phyloP scores from a whole-genome alignment of 192 early-diverging fungal genomes.

The Diversispora epigaea region DNA sequence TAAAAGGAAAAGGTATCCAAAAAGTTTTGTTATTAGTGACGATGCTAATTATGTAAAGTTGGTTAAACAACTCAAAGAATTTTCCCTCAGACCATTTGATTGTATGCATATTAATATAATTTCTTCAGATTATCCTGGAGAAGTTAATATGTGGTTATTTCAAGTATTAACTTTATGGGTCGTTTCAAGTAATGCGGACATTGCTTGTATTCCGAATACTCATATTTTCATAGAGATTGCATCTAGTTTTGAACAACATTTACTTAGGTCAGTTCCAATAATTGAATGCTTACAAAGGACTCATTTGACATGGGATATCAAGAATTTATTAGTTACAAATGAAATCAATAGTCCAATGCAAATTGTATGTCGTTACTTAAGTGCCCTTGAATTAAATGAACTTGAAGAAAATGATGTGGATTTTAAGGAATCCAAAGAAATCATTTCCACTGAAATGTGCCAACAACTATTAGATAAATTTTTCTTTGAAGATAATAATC shows the following conservation, averaged over 20 bases:
- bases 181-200: slow-evolving; percentile 3
- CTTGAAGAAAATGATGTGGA: slow-evolving; percentile 20
- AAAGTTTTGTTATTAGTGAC: slow-evolving; percentile 26
- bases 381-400: not conserved
- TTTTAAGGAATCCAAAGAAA: not conserved
- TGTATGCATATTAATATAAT: slow-evolving; percentile 29
- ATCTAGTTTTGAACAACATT: slow-evolving; percentile 26
- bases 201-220: slow-evolving; percentile 1
- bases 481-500: slow-evolving; percentile 23
- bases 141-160: slow-evolving; percentile 32
- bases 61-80: slow-evolving; percentile 10
- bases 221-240: slow-evolving; percentile 30
- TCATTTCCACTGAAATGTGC: not conserved
- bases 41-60: slow-evolving; percentile 7
- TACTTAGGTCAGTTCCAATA: slow-evolving; percentile 24
- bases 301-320: slow-evolving; percentile 27
- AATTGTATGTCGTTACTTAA: slow-evolving; percentile 23
- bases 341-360: slow-evolving; percentile 29
- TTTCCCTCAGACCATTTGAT: not conserved
- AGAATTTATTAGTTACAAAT: slow-evolving; percentile 15
- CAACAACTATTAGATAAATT: slow-evolving; percentile 18
- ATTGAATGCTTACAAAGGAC: not conserved
- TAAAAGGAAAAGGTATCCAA: not conserved
- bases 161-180: slow-evolving; percentile 26
- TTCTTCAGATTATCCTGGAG: slow-evolving; percentile 7